phyloP scores from a whole-genome alignment of 2,329 filamentous ascomycete genomes.

The Penicillium sp. region DNA sequence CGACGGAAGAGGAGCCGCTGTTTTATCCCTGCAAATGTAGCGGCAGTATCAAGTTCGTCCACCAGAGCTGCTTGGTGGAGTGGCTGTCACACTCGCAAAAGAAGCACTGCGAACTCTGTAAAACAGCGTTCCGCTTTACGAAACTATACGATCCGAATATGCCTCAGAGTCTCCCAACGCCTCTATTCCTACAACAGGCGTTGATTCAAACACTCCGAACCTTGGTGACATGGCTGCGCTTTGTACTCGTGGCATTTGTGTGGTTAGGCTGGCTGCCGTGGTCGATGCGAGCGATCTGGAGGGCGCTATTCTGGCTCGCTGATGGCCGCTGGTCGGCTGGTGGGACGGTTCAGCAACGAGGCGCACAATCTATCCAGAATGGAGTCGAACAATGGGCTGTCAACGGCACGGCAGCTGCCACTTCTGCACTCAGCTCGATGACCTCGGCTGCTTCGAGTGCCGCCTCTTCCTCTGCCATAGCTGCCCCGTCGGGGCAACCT shows the following conservation, averaged over 20 bases:
- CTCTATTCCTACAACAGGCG: conserved; percentile 81
- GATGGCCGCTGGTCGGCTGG: conserved; percentile 70
- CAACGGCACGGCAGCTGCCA: conserved; percentile 39
- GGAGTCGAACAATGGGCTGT: conserved; percentile 31
- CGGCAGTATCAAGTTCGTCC: conserved; percentile 97
- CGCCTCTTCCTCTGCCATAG: conserved; percentile 31
- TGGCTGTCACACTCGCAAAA: conserved; percentile 99
- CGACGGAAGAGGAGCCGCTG: conserved; percentile 78
- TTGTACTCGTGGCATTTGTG: conserved; percentile 77
- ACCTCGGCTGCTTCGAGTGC: conserved; percentile 35
- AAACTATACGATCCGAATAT: conserved; percentile 96
- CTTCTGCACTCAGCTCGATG: conserved; percentile 33
- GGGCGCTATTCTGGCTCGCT: conserved; percentile 91
- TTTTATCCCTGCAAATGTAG: conserved; percentile 99
- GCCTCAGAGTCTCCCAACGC: conserved; percentile 80
- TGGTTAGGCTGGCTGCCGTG: conserved; percentile 91
- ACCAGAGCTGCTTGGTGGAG: conserved; percentile 97
- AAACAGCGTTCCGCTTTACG: conserved; percentile 96
- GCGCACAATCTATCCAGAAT: conserved; percentile 24
- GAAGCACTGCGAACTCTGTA: conserved; percentile 99
- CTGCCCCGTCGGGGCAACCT: conserved; percentile 43
- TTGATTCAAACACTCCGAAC: conserved; percentile 74
- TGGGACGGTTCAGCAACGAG: conserved; percentile 32
- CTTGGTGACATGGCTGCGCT: conserved; percentile 77
- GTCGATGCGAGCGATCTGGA: conserved; percentile 89